Conservation (phyloP, 352 stramenopile species). For the Aphanomyces euteiches region DNA sequence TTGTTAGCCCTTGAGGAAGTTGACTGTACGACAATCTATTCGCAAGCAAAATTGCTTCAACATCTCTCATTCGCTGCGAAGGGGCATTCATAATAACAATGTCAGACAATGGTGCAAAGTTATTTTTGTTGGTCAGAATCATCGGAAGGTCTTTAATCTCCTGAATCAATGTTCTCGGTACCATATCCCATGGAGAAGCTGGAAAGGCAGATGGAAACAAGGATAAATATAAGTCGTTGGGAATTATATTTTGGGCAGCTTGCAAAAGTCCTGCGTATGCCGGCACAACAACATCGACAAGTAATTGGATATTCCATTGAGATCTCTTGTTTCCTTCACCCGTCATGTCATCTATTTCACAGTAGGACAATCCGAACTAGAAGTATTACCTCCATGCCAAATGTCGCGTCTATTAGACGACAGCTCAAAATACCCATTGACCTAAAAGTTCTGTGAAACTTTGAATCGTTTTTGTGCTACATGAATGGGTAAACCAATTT, state of each 20-base stretch:
- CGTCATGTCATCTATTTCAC: conserved; percentile 59
- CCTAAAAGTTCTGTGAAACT: conserved; percentile 13
- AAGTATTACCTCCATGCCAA: conserved; percentile 50
- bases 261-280: conserved; percentile 68
- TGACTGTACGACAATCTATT: background rate
- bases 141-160: conserved; percentile 49
- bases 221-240: conserved; percentile 42
- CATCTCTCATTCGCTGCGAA: background rate
- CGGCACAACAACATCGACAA: conserved; percentile 68
- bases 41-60: conserved; percentile 4
- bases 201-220: conserved; percentile 56
- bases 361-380: background rate
- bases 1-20: conserved; percentile 36
- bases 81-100: background rate
- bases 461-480: conserved; percentile 9
- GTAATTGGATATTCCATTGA: conserved; percentile 65
- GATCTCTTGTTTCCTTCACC: conserved; percentile 74
- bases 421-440: conserved; percentile 94
- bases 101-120: conserved; percentile 1
- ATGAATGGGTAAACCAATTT: conserved; percentile 83
- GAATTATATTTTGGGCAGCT: conserved; percentile 45
- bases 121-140: conserved; percentile 41
- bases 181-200: conserved; percentile 47
- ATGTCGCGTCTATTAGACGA: conserved; percentile 83
- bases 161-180: conserved; percentile 51